These are phyloP conservation scores for Corinectria fuckeliana DNA, from an alignment of 2,329 filamentous ascomycete species.

Conservation along the genomic window DNA sequence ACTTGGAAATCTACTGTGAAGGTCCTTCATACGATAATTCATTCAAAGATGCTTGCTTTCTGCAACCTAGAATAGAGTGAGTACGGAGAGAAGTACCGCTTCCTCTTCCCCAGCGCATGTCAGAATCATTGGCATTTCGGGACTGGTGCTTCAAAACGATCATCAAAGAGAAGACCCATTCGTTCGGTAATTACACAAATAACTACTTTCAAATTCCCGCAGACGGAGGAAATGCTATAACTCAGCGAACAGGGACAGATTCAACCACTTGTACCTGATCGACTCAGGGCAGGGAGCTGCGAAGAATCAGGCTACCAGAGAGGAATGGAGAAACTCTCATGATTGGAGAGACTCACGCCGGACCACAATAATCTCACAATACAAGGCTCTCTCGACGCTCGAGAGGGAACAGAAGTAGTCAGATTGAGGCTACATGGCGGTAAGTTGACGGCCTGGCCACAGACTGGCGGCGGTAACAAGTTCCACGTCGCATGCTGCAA, in stretches of 20 bases:
- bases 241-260: conserved; percentile 39
- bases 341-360: conserved; percentile 40
- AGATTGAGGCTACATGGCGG: conserved; percentile 40
- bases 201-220: conserved; percentile 14
- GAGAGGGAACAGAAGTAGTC: conserved; percentile 30
- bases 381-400: conserved; percentile 31
- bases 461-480: conserved; percentile 37
- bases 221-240: conserved; percentile 40
- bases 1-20: conserved; percentile 26
- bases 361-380: conserved; percentile 35
- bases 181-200: conserved; percentile 37
- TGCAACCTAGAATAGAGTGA: conserved; percentile 36
- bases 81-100: conserved; percentile 33
- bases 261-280: conserved; percentile 39
- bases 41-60: conserved; percentile 34
- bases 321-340: conserved; percentile 37
- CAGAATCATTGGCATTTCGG: conserved; percentile 25
- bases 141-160: conserved; percentile 27
- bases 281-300: conserved; percentile 20
- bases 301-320: conserved; percentile 36
- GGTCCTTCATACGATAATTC: conserved; percentile 29
- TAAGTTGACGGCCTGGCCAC: conserved; percentile 44
- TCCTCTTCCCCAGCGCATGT: conserved; percentile 37
- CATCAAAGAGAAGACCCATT: conserved; percentile 35
- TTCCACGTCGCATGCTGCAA: conserved; percentile 43